phyloP scores from a whole-genome alignment of 1,284 basidiomycete genomes.

The Ustilago sp. region DNA sequence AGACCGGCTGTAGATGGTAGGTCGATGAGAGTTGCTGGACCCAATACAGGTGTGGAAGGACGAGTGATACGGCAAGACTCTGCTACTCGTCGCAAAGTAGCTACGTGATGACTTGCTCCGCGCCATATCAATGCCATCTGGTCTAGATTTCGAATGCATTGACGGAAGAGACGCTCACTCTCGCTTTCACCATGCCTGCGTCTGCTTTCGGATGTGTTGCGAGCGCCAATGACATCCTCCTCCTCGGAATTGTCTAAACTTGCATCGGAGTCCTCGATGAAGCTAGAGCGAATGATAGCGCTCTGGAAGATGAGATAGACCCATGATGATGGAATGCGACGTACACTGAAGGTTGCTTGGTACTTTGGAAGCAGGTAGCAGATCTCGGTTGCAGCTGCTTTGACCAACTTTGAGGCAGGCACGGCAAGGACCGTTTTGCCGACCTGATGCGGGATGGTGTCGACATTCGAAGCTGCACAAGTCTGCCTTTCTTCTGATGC shows the following conservation, averaged over 20 bases:
- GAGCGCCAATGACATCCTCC: neutral
- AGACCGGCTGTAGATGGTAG: neutral
- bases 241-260: neutral
- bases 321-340: conserved; percentile 24
- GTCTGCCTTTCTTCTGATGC: neutral
- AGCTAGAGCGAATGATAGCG: conserved; percentile 27
- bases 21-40: neutral
- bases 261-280: conserved; percentile 9
- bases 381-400: conserved; percentile 23
- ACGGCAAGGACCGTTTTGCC: neutral
- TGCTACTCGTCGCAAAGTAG: conserved; percentile 15
- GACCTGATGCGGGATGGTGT: neutral
- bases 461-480: neutral
- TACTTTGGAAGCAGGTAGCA: conserved; percentile 26
- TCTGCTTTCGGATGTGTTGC: neutral
- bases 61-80: conserved; percentile 23
- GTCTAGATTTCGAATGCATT: conserved; percentile 26
- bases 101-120: conserved; percentile 31
- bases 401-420: conserved; percentile 6
- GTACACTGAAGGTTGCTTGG: conserved; percentile 23
- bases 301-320: conserved; percentile 39
- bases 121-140: conserved; percentile 23
- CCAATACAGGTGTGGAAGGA: conserved; percentile 14
- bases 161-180: conserved; percentile 16
- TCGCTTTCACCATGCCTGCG: neutral